Percentiles rank a stretch among this genome's conserved stretches.
These are phyloP conservation scores for Rosellinia necatrix DNA, from an alignment of 2,329 filamentous ascomycete species.

Conservation along the genomic window DNA sequence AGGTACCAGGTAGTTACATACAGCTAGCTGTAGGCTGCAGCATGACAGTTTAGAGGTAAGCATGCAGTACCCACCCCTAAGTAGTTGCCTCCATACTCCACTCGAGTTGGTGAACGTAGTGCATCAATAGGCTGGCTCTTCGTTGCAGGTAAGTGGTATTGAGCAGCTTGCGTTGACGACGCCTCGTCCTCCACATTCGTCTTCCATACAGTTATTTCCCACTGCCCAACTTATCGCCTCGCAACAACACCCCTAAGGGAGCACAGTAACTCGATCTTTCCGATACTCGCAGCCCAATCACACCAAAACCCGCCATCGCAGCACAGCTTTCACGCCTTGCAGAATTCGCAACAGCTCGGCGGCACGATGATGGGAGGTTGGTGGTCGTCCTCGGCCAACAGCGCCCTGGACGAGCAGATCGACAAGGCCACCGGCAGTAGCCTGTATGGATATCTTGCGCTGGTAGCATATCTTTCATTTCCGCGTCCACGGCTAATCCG, in stretches of 20 bases:
- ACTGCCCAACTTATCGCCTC: not conserved
- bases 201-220: not conserved
- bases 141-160: not conserved
- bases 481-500: conserved; percentile 1
- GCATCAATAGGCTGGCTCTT: conserved; percentile 23
- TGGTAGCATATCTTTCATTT: not conserved
- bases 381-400: conserved; percentile 92
- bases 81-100: not conserved
- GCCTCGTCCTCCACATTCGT: conserved; percentile 7
- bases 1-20: not conserved
- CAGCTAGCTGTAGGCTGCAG: not conserved
- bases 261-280: not conserved
- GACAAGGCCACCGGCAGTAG: conserved; percentile 94
- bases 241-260: not conserved
- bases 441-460: conserved; percentile 63
- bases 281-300: not conserved
- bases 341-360: too few relatives aligned
- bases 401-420: conserved; percentile 94
- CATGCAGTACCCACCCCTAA: too few relatives aligned
- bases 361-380: conserved; percentile 76
- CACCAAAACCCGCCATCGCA: not conserved
- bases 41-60: not conserved
- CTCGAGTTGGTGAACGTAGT: too few relatives aligned
- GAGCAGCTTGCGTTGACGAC: conserved; percentile 10
- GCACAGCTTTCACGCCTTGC: too few relatives aligned